phyloP scores from a whole-genome alignment of 2,329 filamentous ascomycete species.

The Xylariaceae sp. region DNA sequence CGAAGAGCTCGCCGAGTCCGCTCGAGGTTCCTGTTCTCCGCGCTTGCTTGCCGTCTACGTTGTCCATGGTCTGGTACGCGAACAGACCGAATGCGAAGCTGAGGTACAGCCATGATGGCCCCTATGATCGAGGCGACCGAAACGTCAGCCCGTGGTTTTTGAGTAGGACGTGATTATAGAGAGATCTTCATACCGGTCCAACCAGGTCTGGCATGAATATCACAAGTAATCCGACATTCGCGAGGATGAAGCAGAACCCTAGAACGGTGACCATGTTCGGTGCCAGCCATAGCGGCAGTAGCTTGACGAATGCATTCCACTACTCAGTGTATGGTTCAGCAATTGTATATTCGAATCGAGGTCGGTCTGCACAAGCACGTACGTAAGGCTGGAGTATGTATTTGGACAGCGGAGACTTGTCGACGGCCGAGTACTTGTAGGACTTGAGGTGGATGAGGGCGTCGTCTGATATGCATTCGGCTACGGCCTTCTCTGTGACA shows the following conservation, averaged over 20 bases:
- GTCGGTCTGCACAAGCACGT: conserved; percentile 38
- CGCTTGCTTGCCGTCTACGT: conserved; percentile 97
- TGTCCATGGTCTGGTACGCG: conserved; percentile 99
- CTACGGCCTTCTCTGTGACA: conserved; percentile 49
- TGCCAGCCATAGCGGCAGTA: conserved; percentile 92
- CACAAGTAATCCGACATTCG: conserved; percentile 70
- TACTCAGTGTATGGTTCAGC: conserved; percentile 39
- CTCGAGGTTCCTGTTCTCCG: conserved; percentile 91
- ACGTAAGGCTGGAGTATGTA: conserved; percentile 96
- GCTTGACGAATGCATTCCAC: conserved; percentile 95
- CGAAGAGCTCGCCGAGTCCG: conserved; percentile 91
- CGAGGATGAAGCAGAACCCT: conserved; percentile 90
- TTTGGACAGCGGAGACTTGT: conserved; percentile 89
- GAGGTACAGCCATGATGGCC: conserved; percentile 88
- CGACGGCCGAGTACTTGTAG: conserved; percentile 97
- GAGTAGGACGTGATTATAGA: neutral
- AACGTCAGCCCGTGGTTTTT: neutral
- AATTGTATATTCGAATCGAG: conserved; percentile 5
- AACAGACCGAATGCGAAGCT: conserved; percentile 94
- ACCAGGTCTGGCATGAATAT: conserved; percentile 85
- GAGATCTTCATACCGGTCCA: conserved; percentile 65
- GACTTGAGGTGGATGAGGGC: conserved; percentile 85
- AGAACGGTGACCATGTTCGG: conserved; percentile 96
- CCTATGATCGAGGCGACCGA: conserved; percentile 44
- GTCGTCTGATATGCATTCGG: conserved; percentile 81